Conservation (phyloP, 805 yeast genomes). For the Candida mattraensis region DNA sequence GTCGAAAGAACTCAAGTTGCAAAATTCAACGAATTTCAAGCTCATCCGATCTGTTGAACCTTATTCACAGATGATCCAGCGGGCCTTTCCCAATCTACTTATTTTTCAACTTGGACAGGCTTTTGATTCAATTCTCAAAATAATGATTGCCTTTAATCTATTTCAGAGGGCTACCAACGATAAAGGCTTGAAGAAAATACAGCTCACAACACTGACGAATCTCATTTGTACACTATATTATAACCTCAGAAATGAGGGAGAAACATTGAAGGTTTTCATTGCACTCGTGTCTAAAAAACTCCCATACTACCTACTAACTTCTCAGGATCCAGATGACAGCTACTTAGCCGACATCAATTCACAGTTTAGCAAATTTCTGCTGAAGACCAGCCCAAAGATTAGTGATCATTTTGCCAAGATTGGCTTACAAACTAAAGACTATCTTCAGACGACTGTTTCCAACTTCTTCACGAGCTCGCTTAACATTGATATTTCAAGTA, state of each 20-base stretch:
- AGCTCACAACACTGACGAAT: conserved; percentile 19
- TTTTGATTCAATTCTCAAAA: conserved; percentile 30
- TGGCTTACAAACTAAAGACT: conserved; percentile 41
- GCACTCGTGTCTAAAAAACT: conserved; percentile 29
- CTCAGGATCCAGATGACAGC: conserved; percentile 7
- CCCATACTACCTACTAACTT: conserved; percentile 22
- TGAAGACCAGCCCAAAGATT: conserved; percentile 44
- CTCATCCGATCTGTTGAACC: conserved; percentile 23
- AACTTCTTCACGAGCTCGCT: conserved; percentile 47
- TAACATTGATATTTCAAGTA: conserved; percentile 45
- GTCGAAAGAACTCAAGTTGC: conserved; percentile 14
- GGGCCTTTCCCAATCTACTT: conserved; percentile 29
- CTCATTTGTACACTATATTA: conserved; percentile 29
- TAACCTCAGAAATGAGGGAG: conserved; percentile 23
- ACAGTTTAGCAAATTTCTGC: conserved; percentile 50
- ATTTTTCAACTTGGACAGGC: conserved; percentile 31
- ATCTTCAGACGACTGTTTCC: conserved; percentile 44
- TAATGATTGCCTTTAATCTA: conserved; percentile 23
- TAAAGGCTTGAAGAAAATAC: conserved; percentile 10
- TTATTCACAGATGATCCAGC: conserved; percentile 25
- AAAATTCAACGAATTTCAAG: conserved; percentile 10
- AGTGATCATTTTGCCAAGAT: conserved; percentile 49
- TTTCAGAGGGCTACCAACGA: conserved; percentile 12
- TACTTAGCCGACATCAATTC: conserved; percentile 40
- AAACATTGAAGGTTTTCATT: conserved; percentile 27